phyloP scores from a whole-genome alignment of 441 rosid genomes.

The Bocquillonia castaneifolia region DNA sequence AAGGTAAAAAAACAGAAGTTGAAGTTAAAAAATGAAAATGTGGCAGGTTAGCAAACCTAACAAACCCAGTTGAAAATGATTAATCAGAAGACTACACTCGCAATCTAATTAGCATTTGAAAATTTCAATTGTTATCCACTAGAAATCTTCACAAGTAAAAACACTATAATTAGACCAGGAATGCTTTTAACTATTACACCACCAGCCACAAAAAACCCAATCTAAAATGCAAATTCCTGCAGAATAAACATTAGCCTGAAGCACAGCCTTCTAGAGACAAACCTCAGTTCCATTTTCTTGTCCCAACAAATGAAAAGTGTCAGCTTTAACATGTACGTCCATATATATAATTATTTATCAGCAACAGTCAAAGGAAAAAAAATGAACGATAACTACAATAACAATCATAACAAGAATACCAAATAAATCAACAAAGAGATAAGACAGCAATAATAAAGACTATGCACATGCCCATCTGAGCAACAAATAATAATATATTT shows the following conservation, averaged over 20 bases:
- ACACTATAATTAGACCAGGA: not conserved
- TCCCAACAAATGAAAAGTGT: not conserved
- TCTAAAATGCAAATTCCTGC: not conserved
- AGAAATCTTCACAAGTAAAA: not conserved
- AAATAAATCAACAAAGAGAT: too few species aligned
- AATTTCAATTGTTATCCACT: not conserved
- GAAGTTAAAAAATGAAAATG: not conserved
- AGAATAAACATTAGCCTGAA: not conserved
- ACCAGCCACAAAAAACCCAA: not conserved
- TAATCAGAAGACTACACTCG: not conserved
- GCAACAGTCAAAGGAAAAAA: not conserved
- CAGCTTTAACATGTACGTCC: not conserved
- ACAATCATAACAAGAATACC: not conserved
- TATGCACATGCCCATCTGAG: conserved; percentile 2
- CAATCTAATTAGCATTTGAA: not conserved
- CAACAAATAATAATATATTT: conserved; percentile 15
- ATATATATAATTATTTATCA: not conserved
- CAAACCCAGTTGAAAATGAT: not conserved
- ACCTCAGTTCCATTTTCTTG: not conserved
- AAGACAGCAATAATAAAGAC: not conserved
- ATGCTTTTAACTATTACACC: not conserved
- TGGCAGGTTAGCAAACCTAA: not conserved
- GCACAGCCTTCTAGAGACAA: not conserved
- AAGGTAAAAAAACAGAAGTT: not conserved
- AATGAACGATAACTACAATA: not conserved